Evolutionary conservation across 1,139 yeast species (phyloP), one percentile per base, ranked within the genome.

Genomic region (Ogataea hybrid): DNA sequence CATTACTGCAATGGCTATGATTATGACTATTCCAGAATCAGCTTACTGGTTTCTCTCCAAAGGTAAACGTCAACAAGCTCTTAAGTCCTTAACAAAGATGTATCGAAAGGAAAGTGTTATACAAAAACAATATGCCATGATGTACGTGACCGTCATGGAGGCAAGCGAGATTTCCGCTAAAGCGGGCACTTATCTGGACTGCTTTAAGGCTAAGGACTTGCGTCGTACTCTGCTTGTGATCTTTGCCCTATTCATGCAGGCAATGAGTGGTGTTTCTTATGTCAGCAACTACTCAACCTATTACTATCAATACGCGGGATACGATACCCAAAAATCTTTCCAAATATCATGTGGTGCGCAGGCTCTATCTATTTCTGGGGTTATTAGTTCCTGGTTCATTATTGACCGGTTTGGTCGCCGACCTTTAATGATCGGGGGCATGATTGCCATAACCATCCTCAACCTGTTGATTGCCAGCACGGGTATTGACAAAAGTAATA

Each of bases 211-310:
- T 3, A 46, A 57, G n/a, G 70, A 47, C 30, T 21, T 35, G 7
- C 68, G 83, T 58, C 71, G 86, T 63, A 80, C 85, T 2, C 74
- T 76, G 56, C 64, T 79, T 43, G 70, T 76, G 25, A 61, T 73
- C 35, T 47, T 71, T 48, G 69, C 69, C 5, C 79, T 75, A 68
- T 54, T 71, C 39, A 65, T 70, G 50, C 85, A 80, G 59, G 69
- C 68, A 32, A 59, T 74, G 32, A 70, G 79, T 36, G 56, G 53
- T 31, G 73, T 75, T 46, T 77, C 73, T 41, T 70, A 75, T 56
- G 80, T 15, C 41, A 41, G 77, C 12, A 73, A 74, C 53, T 76
- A 75, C 55, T 66, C 75, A 18, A 73, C 81, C 5, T 77, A 76
- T 53, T 77, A 77, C 61, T 77, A 68, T 57, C 56, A 60, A 28